Evolutionary conservation across 345 rosid species (phyloP).

Genomic region (Noccaea caerulescens): DNA sequence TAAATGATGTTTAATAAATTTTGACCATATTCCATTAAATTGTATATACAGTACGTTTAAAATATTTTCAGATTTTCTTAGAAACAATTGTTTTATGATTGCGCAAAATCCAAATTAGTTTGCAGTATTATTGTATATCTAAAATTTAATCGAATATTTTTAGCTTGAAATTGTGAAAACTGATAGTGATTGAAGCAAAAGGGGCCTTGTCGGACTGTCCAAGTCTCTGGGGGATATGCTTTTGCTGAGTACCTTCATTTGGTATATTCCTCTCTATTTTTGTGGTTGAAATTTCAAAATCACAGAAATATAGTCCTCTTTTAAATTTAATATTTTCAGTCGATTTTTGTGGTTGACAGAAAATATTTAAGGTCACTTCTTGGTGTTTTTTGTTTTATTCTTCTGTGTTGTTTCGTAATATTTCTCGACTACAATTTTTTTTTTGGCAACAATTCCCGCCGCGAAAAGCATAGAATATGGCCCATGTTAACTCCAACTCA

Average conservation of each 20-base stretch:
- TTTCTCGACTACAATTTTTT: too few species aligned
- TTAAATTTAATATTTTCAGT: too few species aligned
- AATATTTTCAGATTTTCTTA: too few species aligned
- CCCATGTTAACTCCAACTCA: not conserved
- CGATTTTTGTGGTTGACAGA: slow-evolving; percentile 17
- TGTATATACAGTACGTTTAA: not conserved
- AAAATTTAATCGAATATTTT: not conserved
- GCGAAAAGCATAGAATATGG: too few species aligned
- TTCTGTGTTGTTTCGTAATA: not conserved
- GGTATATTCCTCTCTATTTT: slow-evolving; percentile 34
- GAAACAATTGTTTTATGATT: not conserved
- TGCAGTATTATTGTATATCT: not conserved
- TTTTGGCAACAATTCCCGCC: too few species aligned
- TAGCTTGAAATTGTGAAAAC: not conserved
- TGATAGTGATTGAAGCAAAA: slow-evolving; percentile 18
- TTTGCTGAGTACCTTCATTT: slow-evolving; percentile 28
- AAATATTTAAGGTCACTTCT: not conserved
- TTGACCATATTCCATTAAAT: slow-evolving; percentile 1
- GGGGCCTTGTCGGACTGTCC: not conserved
- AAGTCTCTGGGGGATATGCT: slow-evolving; percentile 40
- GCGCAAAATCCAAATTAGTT: not conserved
- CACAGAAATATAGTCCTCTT: too few species aligned
- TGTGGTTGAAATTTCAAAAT: not conserved
- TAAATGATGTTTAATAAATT: not conserved
- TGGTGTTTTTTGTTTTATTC: not conserved